These are phyloP conservation scores for Lophiotrema nucula DNA, from an alignment of 495 filamentous ascomycete species.

Conservation along the genomic window DNA sequence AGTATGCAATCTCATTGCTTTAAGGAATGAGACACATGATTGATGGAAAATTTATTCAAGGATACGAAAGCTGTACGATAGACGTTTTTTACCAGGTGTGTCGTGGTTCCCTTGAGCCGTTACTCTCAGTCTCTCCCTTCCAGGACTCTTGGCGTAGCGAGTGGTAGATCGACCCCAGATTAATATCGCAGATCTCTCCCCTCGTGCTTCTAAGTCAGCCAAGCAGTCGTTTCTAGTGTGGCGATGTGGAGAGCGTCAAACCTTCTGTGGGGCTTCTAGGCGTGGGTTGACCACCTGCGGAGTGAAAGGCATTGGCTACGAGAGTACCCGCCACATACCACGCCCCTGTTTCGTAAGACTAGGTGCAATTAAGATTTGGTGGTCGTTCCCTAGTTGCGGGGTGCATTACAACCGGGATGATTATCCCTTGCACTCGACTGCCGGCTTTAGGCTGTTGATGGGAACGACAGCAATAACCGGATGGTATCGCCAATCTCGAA, in stretches of 20 bases:
- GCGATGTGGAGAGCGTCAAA: constrained; percentile 11
- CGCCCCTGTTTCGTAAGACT: background rate
- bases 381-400: background rate
- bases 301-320: background rate
- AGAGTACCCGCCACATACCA: background rate
- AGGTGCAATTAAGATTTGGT: constrained; percentile 9
- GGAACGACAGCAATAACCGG: constrained; percentile 1
- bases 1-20: background rate
- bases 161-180: background rate
- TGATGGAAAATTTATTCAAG: constrained; percentile 16
- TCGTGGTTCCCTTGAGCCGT: constrained; percentile 13
- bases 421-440: background rate
- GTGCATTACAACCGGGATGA: background rate
- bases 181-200: background rate
- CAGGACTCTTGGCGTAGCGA: constrained; percentile 5
- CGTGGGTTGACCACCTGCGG: background rate
- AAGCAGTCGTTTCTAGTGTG: background rate
- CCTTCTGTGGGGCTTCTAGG: constrained; percentile 8
- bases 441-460: constrained; percentile 20
- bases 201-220: background rate
- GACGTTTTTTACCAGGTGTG: background rate
- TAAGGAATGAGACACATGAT: background rate
- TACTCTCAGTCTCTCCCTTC: background rate
- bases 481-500: too few relatives aligned
- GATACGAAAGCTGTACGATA: background rate